Conservation (phyloP, 768 basidiomycete genomes). For the Ramaria sp. region DNA sequence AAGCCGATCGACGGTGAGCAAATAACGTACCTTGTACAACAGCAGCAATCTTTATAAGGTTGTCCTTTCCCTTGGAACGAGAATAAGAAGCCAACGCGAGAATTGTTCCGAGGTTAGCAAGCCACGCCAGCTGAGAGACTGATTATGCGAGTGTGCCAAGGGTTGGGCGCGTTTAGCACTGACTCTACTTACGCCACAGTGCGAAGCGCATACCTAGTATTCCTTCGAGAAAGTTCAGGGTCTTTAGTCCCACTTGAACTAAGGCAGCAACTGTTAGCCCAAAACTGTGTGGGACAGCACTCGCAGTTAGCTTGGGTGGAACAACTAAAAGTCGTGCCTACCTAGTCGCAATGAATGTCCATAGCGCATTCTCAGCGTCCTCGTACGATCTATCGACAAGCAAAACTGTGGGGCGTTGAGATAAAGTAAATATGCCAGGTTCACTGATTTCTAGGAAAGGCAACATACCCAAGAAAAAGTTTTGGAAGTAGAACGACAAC, state of each 20-base stretch:
- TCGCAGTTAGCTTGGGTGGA: neutral
- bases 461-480: conserved; percentile 20
- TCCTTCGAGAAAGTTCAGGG: conserved; percentile 31
- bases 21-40: conserved; percentile 20
- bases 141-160: neutral
- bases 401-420: conserved; percentile 18
- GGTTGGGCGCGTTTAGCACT: neutral
- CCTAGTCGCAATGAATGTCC: conserved; percentile 34
- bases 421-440: neutral
- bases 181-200: conserved; percentile 28
- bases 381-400: conserved; percentile 25
- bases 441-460: conserved; percentile 11
- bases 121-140: conserved; percentile 16
- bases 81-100: conserved; percentile 32
- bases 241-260: conserved; percentile 15
- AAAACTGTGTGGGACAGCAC: conserved; percentile 12
- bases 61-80: conserved; percentile 25
- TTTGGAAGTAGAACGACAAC: conserved; percentile 23
- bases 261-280: conserved; percentile 30
- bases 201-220: conserved; percentile 22
- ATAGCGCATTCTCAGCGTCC: conserved; percentile 27
- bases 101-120: conserved; percentile 33
- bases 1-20: conserved; percentile 24
- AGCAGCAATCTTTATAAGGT: conserved; percentile 28
- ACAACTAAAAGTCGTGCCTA: neutral